Base-by-base conservation (phyloP, 1,139 yeast genomes). In the Saccharomycopsis phalli region DNA sequence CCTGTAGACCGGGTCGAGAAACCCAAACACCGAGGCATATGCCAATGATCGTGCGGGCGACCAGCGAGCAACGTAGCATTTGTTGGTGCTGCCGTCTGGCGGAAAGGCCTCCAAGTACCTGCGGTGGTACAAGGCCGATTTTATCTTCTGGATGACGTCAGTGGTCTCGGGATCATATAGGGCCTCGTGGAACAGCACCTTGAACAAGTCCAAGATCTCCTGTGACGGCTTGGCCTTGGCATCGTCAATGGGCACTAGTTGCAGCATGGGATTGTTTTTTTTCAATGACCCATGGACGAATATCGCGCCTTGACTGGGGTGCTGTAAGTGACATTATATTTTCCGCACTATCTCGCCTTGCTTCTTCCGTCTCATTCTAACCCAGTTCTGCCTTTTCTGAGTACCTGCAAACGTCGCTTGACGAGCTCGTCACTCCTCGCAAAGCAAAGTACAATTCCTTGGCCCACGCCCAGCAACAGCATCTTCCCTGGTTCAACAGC, bases 11-110 rank as follows among this genome's bases (percentile, higher is more conserved):
- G 69, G 68, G 5, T 55, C 57, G 29, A 78, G 60, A 14, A 70
- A 61, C 2, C 74, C 64, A 53, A 83, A 76, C 23, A 84, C 62
- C 1, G 87, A 73, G 2, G 81, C 59, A 55, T 84, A 86, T 1
- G 86, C 76, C 41, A 83, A 63, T 0, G 94, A 77, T 42, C 95
- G 63, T 0, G 93, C 75, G 0, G 95, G 91, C 0, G 93, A 71
- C 95, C 95, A 86, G 50, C 95, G 63, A 17, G 79, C 73, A 13
- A 80, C 83, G 53, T 86, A 86, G 0, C 94, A 94, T 50, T 71
- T 70, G 37, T 94, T 63, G 51, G 81, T 78, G 40, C 67, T 71
- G 42, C 72, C 78, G n/a, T n/a, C n/a, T 38, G 63, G 60, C 41
- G 72, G 73, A 56, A 86, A 86, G 1, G 95, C 95, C 20, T 65